A percentile compares a stretch with the other conserved stretches of the same genome.
Conservation (phyloP, 331 rosid species). For the Erythrophleum ivorense region DNA sequence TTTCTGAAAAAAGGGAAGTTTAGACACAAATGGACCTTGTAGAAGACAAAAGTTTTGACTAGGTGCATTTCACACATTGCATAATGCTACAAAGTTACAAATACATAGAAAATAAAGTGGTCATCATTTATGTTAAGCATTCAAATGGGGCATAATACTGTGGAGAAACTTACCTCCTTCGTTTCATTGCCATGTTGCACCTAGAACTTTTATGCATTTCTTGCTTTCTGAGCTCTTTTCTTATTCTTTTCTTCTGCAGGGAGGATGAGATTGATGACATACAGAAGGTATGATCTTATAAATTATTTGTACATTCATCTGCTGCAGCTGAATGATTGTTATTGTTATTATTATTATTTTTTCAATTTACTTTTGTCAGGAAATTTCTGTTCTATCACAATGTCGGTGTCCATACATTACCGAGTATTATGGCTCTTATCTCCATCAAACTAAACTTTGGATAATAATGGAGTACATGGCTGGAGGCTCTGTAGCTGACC, state of each 20-base stretch:
- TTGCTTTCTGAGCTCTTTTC: slow-evolving; percentile 20
- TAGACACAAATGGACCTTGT: background rate
- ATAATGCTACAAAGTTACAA: slow-evolving; percentile 8
- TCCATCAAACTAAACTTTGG: slow-evolving; percentile 88
- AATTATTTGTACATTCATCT: slow-evolving; percentile 32
- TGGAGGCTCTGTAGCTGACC: slow-evolving; percentile 96
- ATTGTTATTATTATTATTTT: slow-evolving; percentile 2
- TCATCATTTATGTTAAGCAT: background rate
- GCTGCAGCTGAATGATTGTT: slow-evolving; percentile 8
- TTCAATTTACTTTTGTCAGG: slow-evolving; percentile 60
- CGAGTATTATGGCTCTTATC: slow-evolving; percentile 89
- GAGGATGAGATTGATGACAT: slow-evolving; percentile 97
- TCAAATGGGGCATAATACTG: slow-evolving; percentile 21
- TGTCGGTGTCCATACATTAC: slow-evolving; percentile 91
- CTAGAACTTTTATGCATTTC: slow-evolving; percentile 37
- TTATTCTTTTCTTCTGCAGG: slow-evolving; percentile 56
- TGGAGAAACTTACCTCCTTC: slow-evolving; percentile 8
- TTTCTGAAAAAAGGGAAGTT: background rate
- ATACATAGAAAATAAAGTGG: slow-evolving; percentile 12
- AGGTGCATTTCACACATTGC: slow-evolving; percentile 15
- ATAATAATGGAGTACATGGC: slow-evolving; percentile 99
- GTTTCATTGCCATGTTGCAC: slow-evolving; percentile 27
- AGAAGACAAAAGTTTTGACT: background rate
- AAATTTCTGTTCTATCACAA: slow-evolving; percentile 93
- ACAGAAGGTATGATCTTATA: slow-evolving; percentile 67